A percentile compares a stretch with the other conserved stretches of the same genome.
Evolutionary conservation across 2,329 filamentous ascomycete species (phyloP).

Genomic region (Dactylellina leptospora): DNA sequence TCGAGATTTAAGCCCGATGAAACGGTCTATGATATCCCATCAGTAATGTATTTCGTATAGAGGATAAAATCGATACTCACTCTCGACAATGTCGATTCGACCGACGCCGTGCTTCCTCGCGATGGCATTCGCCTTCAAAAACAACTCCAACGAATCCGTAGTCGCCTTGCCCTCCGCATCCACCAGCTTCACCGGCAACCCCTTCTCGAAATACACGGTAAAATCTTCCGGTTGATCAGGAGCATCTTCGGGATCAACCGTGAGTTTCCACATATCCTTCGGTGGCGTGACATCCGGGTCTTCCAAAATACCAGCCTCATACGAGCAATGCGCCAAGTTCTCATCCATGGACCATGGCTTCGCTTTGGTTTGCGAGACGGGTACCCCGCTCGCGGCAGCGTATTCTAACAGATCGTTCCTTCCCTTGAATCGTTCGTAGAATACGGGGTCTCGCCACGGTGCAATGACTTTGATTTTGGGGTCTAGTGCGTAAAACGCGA

Average conservation of each 20-base stretch:
- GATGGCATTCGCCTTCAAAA: slow-evolving; percentile 75
- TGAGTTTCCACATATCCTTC: slow-evolving; percentile 82
- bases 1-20: slow-evolving; percentile 80
- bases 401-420: slow-evolving; percentile 78
- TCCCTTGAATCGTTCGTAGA: slow-evolving; percentile 76
- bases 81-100: slow-evolving; percentile 82
- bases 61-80: slow-evolving; percentile 59
- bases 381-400: slow-evolving; percentile 72
- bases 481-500: slow-evolving; percentile 70
- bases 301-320: slow-evolving; percentile 81
- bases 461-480: slow-evolving; percentile 76
- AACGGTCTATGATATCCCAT: slow-evolving; percentile 67
- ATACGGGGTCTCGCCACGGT: slow-evolving; percentile 76
- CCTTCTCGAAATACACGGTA: slow-evolving; percentile 76
- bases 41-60: not conserved
- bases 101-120: slow-evolving; percentile 78
- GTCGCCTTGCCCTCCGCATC: slow-evolving; percentile 69
- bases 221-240: slow-evolving; percentile 77
- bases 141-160: slow-evolving; percentile 76
- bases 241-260: slow-evolving; percentile 73
- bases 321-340: slow-evolving; percentile 79
- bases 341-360: slow-evolving; percentile 75
- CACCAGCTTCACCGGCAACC: slow-evolving; percentile 75
- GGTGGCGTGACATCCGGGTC: slow-evolving; percentile 72
- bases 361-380: slow-evolving; percentile 76